phyloP scores from a whole-genome alignment of 352 stramenopile species.

The Phytophthora aleatoria region DNA sequence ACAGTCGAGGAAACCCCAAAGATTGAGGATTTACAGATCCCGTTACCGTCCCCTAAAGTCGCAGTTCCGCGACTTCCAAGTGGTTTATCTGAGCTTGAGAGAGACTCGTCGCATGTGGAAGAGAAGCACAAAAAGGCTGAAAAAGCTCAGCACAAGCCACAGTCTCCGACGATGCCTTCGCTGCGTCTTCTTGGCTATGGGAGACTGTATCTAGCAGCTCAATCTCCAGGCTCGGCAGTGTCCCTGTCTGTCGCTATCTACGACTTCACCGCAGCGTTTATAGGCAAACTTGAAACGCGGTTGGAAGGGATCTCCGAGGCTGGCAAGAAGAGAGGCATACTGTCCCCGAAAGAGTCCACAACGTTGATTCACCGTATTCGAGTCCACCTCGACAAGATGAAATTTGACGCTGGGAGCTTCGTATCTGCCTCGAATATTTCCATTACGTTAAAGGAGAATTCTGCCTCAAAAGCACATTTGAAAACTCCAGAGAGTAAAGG shows the following conservation, averaged over 20 bases:
- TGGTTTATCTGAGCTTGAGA: conserved; percentile 7
- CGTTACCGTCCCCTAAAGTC: conserved; percentile 18
- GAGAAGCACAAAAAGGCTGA: conserved; percentile 17
- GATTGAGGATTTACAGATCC: conserved; percentile 28
- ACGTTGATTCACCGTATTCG: conserved; percentile 22
- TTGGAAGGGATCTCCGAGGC: conserved; percentile 18
- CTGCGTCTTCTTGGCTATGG: conserved; percentile 40
- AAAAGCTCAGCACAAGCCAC: conserved; percentile 9
- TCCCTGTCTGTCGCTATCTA: conserved; percentile 41
- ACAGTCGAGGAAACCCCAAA: conserved; percentile 17
- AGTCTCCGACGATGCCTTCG: conserved; percentile 13
- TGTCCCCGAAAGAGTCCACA: conserved; percentile 22
- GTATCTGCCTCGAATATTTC: conserved; percentile 28
- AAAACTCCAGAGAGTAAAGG: conserved; percentile 19
- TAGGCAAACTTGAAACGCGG: conserved; percentile 33
- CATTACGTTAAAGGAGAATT: conserved; percentile 37
- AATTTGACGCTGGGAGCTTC: conserved; percentile 25
- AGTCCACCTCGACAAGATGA: conserved; percentile 35
- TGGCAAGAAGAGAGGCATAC: conserved; percentile 28
- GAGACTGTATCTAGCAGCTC: conserved; percentile 32
- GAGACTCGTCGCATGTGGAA: conserved; percentile 7
- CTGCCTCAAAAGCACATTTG: conserved; percentile 14
- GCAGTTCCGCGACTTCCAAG: conserved; percentile 23
- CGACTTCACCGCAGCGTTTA: conserved; percentile 30
- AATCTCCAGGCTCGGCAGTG: conserved; percentile 19